These are phyloP conservation scores for Lepiota brunneoincarnata DNA, from an alignment of 768 basidiomycete species.

Conservation along the genomic window DNA sequence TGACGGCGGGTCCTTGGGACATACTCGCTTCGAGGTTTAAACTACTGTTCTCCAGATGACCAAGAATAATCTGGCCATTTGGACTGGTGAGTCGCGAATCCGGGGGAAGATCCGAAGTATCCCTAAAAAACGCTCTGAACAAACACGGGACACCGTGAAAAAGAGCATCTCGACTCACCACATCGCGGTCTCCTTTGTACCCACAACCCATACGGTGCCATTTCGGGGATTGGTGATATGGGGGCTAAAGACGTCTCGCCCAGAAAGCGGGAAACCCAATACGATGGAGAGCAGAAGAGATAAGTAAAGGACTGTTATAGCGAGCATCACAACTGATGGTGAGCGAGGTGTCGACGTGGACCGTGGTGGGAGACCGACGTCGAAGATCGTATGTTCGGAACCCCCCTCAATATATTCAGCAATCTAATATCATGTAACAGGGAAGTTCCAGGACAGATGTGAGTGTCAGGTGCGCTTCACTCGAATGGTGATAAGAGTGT, in stretches of 20 bases:
- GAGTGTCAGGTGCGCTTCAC: slow-evolving; percentile 3
- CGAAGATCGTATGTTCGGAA: slow-evolving; percentile 19
- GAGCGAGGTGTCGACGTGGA: slow-evolving; percentile 15
- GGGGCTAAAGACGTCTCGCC: slow-evolving; percentile 48
- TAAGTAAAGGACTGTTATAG: slow-evolving; percentile 25
- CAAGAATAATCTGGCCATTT: slow-evolving; percentile 49
- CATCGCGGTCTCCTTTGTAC: slow-evolving; percentile 43
- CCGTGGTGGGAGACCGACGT: slow-evolving; percentile 15
- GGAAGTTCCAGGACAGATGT: slow-evolving; percentile 4
- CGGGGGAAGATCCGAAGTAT: slow-evolving; percentile 45
- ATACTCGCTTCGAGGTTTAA: slow-evolving; percentile 54
- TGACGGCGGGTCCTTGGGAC: background rate
- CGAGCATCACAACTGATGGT: slow-evolving; percentile 21
- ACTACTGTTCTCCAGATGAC: slow-evolving; percentile 40
- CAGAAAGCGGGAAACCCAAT: slow-evolving; percentile 34
- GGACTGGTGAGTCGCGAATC: slow-evolving; percentile 45
- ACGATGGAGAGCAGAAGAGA: slow-evolving; percentile 26
- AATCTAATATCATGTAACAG: slow-evolving; percentile 12
- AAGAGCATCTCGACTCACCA: slow-evolving; percentile 37
- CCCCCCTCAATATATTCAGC: slow-evolving; percentile 21
- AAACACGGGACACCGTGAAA: slow-evolving; percentile 1
- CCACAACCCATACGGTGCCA: slow-evolving; percentile 48
- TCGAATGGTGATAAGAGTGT: background rate
- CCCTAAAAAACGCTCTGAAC: slow-evolving; percentile 32
- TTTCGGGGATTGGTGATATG: slow-evolving; percentile 46